These are phyloP conservation scores for Paramecium tetraurelia DNA, from an alignment of 73 alveolate genomes.

Conservation along the genomic window DNA sequence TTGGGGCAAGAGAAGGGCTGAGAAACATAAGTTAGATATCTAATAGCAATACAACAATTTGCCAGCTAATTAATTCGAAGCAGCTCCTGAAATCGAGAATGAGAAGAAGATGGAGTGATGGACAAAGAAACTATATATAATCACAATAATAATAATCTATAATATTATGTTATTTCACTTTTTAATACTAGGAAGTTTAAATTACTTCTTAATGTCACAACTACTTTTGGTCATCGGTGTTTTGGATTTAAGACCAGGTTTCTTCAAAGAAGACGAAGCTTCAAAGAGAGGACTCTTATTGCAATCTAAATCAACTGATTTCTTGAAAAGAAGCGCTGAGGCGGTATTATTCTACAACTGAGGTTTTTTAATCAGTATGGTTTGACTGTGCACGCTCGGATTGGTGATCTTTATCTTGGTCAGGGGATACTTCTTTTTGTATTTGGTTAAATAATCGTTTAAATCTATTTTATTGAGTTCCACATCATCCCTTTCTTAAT, in stretches of 20 bases:
- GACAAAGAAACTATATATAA: neutral
- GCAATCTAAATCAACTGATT: neutral
- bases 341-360: neutral
- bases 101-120: neutral
- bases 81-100: slow-evolving; percentile 16
- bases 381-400: neutral
- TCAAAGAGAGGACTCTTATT: neutral
- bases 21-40: neutral
- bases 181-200: slow-evolving; percentile 10
- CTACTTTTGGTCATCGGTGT: neutral
- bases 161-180: neutral
- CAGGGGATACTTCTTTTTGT: slow-evolving; percentile 1
- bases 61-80: slow-evolving; percentile 16
- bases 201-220: neutral
- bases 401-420: neutral
- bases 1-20: slow-evolving; percentile 6
- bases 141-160: neutral
- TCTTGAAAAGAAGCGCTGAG: neutral
- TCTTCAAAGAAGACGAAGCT: neutral
- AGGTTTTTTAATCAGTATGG: neutral
- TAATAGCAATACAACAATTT: neutral
- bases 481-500: neutral
- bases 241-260: neutral
- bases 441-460: neutral
- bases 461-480: neutral